Conservation (phyloP, 2,329 filamentous ascomycete genomes). For the Fusarium abutilonis region DNA sequence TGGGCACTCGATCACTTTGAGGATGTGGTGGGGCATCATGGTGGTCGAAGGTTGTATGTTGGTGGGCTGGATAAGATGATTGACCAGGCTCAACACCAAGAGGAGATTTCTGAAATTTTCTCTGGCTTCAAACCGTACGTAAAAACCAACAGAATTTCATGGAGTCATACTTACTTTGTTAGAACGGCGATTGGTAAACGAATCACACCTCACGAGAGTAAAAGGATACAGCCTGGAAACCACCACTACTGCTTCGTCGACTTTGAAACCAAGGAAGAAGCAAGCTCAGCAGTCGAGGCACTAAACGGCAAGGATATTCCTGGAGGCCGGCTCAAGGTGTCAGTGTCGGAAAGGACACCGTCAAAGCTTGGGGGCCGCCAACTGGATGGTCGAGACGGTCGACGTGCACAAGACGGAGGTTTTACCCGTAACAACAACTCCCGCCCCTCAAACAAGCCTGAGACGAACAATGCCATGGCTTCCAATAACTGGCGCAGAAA, state of each 20-base stretch:
- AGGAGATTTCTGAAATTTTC: slow-evolving; percentile 59
- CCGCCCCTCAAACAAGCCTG: slow-evolving; percentile 1
- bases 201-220: slow-evolving; percentile 68
- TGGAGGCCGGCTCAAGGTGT: slow-evolving; percentile 20
- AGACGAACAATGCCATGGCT: slow-evolving; percentile 9
- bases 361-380: slow-evolving; percentile 13
- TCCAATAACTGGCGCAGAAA: slow-evolving; percentile 25
- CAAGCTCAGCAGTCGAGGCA: slow-evolving; percentile 57
- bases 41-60: slow-evolving; percentile 58
- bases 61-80: slow-evolving; percentile 61
- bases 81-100: slow-evolving; percentile 58
- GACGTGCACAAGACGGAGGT: not conserved
- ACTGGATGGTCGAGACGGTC: slow-evolving; percentile 1
- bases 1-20: slow-evolving; percentile 46
- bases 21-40: slow-evolving; percentile 43
- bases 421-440: not conserved
- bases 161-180: not conserved
- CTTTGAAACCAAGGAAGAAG: slow-evolving; percentile 64
- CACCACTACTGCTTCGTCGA: slow-evolving; percentile 75
- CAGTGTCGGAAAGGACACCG: slow-evolving; percentile 4
- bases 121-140: slow-evolving; percentile 52
- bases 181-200: slow-evolving; percentile 56
- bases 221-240: slow-evolving; percentile 60
- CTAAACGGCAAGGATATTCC: slow-evolving; percentile 33
- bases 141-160: rapidly evolving